Evolutionary conservation across 2,329 filamentous ascomycete species (phyloP), one percentile per base, ranked within the genome.

Genomic region (Alternaria novae-zelandiae): DNA sequence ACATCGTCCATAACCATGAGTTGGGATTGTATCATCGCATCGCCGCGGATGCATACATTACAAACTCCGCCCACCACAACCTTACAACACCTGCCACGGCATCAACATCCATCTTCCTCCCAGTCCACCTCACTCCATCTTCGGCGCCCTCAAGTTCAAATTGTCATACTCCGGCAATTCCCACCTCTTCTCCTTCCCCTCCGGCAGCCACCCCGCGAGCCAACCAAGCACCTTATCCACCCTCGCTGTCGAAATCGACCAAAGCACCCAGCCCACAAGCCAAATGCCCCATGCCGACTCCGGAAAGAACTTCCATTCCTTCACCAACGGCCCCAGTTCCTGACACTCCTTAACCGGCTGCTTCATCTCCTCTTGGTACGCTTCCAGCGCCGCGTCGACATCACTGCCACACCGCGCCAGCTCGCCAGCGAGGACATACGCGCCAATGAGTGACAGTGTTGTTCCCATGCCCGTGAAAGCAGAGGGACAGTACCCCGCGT

Each of bases 401-500:
- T 73, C 58, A 10, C 57, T 45, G 1, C 57, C 41, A 12, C 64
- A 44, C 30, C 55, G 57, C 6, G 65, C 60, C 3, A 81, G 30
- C 56, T 82, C 79, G 2, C 78, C 79, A 2, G 80, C 78, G n/a
- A 82, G 61, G 0, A 80, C 64, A 50, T 81, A 82, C 0, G 75
- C 76, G 0, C 81, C 81, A 4, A 78, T 61, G 7, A 82, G 71
- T 3, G 80, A 78, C 1, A 78, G 67, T 10, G 73, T 77, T 1
- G 73, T 73, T 0, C 75, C 74, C 28, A 70, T 61, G 1, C 73
- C 74, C 13, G 70, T 73, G 1, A 72, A 72, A 10, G 72, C 68
- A 6, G 54, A 61, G 36, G 46, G 71, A 65, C 44, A 79, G 57
- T 78, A 79, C 0, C 72, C 80, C 0, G 87, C 84, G 65, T 90